phyloP scores from a whole-genome alignment of 495 filamentous ascomycete species.

The Mycothermus thermophilus region DNA sequence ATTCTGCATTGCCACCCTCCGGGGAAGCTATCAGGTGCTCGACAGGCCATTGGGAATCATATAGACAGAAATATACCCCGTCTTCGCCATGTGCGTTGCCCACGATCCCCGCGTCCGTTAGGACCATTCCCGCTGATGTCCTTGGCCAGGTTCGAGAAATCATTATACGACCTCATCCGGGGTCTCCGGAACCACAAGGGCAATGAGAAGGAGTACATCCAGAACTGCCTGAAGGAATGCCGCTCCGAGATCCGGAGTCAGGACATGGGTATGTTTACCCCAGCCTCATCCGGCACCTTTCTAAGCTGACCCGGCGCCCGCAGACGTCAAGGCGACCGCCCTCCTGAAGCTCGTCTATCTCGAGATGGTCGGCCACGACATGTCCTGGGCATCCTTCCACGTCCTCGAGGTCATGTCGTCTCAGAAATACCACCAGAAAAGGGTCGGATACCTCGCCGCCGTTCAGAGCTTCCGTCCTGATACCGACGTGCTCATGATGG shows the following conservation, averaged over 20 bases:
- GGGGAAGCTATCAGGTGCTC: too few species aligned
- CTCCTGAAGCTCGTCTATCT: conserved; percentile 90
- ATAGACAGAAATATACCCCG: conserved; percentile 2
- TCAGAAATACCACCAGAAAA: conserved; percentile 81
- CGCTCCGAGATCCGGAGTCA: conserved; percentile 75
- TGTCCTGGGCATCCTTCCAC: conserved; percentile 98
- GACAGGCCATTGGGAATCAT: background rate
- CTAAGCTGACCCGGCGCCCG: conserved; percentile 11
- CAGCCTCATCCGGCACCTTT: background rate
- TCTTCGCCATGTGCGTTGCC: conserved; percentile 12
- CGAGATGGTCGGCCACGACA: conserved; percentile 98
- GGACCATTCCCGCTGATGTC: conserved; percentile 12
- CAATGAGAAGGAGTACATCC: conserved; percentile 83
- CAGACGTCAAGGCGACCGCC: conserved; percentile 91
- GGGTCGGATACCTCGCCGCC: conserved; percentile 90
- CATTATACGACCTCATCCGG: conserved; percentile 94
- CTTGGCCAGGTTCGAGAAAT: conserved; percentile 83
- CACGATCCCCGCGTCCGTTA: background rate
- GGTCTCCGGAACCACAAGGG: conserved; percentile 89
- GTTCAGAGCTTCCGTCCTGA: conserved; percentile 92
- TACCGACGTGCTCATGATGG: conserved; percentile 94
- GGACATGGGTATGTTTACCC: conserved; percentile 60
- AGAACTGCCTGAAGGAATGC: conserved; percentile 85
- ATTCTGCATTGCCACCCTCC: background rate
- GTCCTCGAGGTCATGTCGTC: conserved; percentile 98